Evolutionary conservation across 1,139 yeast species (phyloP), one percentile per base, ranked within the genome.

Genomic region (Waltiozyma solani): DNA sequence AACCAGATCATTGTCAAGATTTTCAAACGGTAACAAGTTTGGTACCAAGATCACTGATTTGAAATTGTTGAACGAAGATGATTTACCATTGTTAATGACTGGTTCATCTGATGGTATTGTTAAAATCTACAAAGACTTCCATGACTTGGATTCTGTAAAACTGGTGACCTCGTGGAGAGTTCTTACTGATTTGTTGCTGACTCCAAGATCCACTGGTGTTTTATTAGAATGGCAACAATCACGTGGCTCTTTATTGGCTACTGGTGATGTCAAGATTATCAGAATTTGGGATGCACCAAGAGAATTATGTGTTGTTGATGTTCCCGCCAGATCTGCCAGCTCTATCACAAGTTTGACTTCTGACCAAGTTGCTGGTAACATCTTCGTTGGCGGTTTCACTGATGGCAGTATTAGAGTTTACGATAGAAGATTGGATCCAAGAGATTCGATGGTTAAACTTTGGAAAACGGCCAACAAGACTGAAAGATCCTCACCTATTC

Each of bases 211-310:
- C 38, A 76, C 87, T 18, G 96, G 96, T 3, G 66, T 93, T 39
- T 73, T 87, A 29, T 77, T 91, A 6, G 97, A 91, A 52, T 91
- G 99, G 98, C 97, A 89, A 55, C 99, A 91, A 57, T 81, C 93
- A 36, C 67, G 96, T 46, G 99, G 99, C 0, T 77, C 95, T 1
- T 64, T 91, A 34, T 63, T 91, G 39, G 96, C 86, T 1, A 89
- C 96, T 39, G 99, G 99, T 36, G 98, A 91, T 64, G 95, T 86
- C 11, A 85, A 89, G 49, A 79, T 87, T 24, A 86, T 91, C 38
- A 67, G 95, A 44, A 70, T 89, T 2, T 91, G 98, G 98, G 98
- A 91, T 62, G 97, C 97, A 0, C 94, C 95, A 15, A 69, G 96
- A 34, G 99, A 91, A 56, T 67, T 83, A 40, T 82, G 96, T 56